These are phyloP conservation scores for Fusarium cyanostomum DNA, from an alignment of 2,329 filamentous ascomycete genomes.

Conservation along the genomic window DNA sequence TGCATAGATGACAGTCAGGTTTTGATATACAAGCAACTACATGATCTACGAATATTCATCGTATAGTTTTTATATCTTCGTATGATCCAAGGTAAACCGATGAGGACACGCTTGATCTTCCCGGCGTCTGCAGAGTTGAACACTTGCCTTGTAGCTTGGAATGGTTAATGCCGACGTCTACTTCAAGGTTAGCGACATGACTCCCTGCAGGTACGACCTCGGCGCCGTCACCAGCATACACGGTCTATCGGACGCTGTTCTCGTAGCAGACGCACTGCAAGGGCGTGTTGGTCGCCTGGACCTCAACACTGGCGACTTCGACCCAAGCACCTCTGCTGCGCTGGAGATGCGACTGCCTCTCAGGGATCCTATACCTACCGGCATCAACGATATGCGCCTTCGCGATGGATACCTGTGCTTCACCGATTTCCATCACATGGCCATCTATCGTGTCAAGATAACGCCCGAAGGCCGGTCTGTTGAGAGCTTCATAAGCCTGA, in stretches of 20 bases:
- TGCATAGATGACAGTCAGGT: background rate
- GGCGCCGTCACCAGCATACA: constrained; percentile 25
- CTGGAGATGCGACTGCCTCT: background rate
- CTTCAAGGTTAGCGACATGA: constrained; percentile 13
- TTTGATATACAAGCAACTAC: background rate
- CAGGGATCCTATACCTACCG: background rate
- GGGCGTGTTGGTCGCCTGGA: constrained; percentile 21
- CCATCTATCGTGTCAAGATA: constrained; percentile 2
- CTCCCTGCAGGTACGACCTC: constrained; percentile 1
- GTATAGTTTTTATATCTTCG: too few species aligned
- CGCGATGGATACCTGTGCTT: constrained; percentile 11
- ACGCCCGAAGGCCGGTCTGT: background rate
- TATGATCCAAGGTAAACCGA: too few species aligned
- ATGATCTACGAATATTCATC: background rate
- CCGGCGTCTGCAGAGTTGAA: too few species aligned
- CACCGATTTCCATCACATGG: background rate
- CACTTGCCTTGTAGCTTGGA: too few species aligned
- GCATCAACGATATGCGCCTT: constrained; percentile 16
- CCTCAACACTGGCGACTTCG: constrained; percentile 11
- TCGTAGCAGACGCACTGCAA: constrained; percentile 19
- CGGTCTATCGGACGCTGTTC: constrained; percentile 8
- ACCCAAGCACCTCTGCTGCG: constrained; percentile 9
- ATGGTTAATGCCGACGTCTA: too few species aligned
- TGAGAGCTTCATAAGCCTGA: background rate
- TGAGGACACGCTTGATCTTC: too few species aligned